Percentiles rank a stretch among this genome's conserved stretches.
Evolutionary conservation across 2,329 filamentous ascomycete genomes (phyloP).

Genomic region (Apiospora saccharicola): DNA sequence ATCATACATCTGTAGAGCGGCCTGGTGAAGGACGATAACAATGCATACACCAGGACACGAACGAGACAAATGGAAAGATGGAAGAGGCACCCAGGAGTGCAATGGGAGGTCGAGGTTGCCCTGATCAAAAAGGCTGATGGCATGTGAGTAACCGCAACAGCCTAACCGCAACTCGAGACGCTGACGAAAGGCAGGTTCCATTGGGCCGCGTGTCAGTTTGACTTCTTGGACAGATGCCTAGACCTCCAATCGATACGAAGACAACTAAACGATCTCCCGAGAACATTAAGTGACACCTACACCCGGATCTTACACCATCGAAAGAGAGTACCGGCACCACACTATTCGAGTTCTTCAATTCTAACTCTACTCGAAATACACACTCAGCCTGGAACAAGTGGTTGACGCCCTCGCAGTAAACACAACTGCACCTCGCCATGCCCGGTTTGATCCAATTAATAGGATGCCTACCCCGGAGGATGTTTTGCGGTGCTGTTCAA

Average conservation of each 20-base stretch:
- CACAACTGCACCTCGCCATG: conserved; percentile 20
- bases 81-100: conserved; percentile 32
- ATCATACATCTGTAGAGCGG: conserved; percentile 34
- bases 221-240: conserved; percentile 33
- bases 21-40: conserved; percentile 38
- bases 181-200: conserved; percentile 31
- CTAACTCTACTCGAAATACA: conserved; percentile 36
- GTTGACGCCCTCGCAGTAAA: conserved; percentile 41
- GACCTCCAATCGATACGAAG: background rate
- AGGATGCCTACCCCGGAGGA: conserved; percentile 34
- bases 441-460: conserved; percentile 36
- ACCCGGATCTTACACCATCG: conserved; percentile 29
- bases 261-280: conserved; percentile 28
- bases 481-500: conserved; percentile 33
- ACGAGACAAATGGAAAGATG: conserved; percentile 38
- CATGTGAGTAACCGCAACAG: conserved; percentile 36
- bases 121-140: conserved; percentile 38
- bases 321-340: background rate
- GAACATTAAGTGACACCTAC: conserved; percentile 33
- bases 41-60: conserved; percentile 34
- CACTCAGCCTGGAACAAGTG: conserved; percentile 38
- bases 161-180: too few species aligned
- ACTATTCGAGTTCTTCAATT: conserved; percentile 32
- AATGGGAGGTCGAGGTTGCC: conserved; percentile 33
- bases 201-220: conserved; percentile 34